These are phyloP conservation scores for Erodium texanum DNA, from an alignment of 441 rosid species.

Conservation along the genomic window DNA sequence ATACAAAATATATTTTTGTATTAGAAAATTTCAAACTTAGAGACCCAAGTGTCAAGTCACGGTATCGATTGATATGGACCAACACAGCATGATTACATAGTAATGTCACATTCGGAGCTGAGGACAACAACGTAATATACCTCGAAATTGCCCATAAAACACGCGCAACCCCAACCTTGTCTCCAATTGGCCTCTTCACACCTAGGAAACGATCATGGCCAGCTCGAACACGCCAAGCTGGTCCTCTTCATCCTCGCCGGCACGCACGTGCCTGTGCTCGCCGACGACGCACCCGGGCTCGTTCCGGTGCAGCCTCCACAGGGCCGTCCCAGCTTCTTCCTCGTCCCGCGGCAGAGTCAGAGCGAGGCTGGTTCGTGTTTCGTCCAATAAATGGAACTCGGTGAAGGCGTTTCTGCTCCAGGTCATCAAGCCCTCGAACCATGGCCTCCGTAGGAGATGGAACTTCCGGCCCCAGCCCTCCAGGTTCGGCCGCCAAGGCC, in stretches of 20 bases:
- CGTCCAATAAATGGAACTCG: neutral
- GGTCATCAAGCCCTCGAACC: conserved; percentile 24
- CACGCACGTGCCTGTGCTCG: conserved; percentile 40
- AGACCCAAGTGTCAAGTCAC: too few relatives aligned
- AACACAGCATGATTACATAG: neutral
- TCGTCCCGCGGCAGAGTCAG: conserved; percentile 6
- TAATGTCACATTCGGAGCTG: too few relatives aligned
- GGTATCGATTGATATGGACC: too few relatives aligned
- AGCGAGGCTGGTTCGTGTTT: neutral
- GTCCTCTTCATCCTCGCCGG: neutral
- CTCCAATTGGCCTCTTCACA: too few relatives aligned
- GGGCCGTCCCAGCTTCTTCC: conserved; percentile 11
- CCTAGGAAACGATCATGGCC: too few relatives aligned
- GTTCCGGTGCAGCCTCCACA: conserved; percentile 46
- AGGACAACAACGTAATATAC: neutral
- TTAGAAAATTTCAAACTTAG: too few relatives aligned
- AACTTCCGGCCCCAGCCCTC: conserved; percentile 38
- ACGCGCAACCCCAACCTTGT: neutral
- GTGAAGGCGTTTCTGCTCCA: conserved; percentile 24
- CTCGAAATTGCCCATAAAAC: neutral
- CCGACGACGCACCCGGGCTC: conserved; percentile 56
- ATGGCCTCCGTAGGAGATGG: conserved; percentile 33
- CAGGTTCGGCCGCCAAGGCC: conserved; percentile 43
- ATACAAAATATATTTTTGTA: too few relatives aligned
- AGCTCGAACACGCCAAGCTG: too few relatives aligned